Evolutionary conservation across 2,329 filamentous ascomycete species (phyloP).

Genomic region (Microsporum canis): DNA sequence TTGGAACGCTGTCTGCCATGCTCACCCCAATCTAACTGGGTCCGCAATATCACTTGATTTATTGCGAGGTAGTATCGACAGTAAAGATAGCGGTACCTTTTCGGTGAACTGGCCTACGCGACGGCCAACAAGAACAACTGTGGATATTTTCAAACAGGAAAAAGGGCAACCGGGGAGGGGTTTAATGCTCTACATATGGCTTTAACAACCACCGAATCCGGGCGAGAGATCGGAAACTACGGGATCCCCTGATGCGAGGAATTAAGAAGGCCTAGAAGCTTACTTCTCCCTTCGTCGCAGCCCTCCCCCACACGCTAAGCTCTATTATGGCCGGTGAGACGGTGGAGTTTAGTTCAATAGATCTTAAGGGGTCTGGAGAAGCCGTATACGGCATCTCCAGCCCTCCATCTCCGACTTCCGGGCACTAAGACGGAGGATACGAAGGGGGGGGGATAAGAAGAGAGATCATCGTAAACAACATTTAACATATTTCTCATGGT

Average conservation of each 20-base stretch:
- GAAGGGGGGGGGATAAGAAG: not conserved
- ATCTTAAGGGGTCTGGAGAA: not conserved
- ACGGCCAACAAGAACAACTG: not conserved
- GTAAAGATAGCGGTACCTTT: not conserved
- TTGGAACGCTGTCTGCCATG: conserved; percentile 1
- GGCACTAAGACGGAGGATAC: not conserved
- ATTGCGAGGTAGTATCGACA: not conserved
- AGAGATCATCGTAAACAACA: not conserved
- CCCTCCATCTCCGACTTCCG: not conserved
- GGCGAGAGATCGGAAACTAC: not conserved
- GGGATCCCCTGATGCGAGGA: not conserved
- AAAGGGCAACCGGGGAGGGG: not conserved
- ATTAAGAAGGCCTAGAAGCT: not conserved
- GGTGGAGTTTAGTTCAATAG: not conserved
- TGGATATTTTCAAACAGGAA: not conserved
- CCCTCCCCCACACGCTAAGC: not conserved
- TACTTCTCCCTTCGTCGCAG: not conserved
- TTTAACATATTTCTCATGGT: not conserved
- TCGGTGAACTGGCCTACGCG: not conserved
- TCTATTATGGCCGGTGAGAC: not conserved
- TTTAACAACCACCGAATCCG: not conserved
- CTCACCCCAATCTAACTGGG: not conserved
- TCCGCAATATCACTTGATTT: not conserved
- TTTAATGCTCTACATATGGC: not conserved
- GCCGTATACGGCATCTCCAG: not conserved